Conservation (phyloP, 2,329 filamentous ascomycete species). For the Colletotrichum kahawae region DNA sequence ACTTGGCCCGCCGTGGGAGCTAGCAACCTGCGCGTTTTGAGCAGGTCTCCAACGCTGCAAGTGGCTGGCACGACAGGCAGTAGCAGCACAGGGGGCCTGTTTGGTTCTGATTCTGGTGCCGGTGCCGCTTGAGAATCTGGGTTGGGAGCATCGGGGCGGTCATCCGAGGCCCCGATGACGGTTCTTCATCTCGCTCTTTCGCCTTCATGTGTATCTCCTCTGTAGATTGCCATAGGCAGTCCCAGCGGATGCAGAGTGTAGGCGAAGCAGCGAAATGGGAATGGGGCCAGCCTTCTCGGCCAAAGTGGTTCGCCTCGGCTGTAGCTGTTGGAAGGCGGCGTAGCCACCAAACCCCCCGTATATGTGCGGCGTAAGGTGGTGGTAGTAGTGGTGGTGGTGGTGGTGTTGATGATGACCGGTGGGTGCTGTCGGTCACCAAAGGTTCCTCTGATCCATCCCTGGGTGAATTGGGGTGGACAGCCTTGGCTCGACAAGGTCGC, state of each 20-base stretch:
- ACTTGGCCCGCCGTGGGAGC: neutral
- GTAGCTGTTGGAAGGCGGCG: neutral
- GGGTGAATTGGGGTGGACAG: neutral
- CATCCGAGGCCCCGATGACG: neutral
- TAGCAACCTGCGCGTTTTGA: neutral
- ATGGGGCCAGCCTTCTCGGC: neutral
- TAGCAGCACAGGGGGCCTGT: neutral
- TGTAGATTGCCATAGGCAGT: neutral
- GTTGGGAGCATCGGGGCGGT: neutral
- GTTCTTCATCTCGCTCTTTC: neutral
- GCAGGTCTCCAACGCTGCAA: neutral
- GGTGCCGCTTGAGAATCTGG: neutral
- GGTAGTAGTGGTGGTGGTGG: neutral
- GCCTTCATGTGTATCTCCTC: neutral
- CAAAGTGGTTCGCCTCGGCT: neutral
- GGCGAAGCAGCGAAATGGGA: neutral
- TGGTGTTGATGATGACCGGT: neutral
- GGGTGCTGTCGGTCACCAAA: neutral
- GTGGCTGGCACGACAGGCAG: neutral
- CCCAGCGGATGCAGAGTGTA: neutral
- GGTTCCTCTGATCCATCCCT: neutral
- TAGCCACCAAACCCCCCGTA: neutral
- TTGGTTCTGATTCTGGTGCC: neutral
- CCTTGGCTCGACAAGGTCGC: neutral
- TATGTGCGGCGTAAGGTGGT: neutral